These are phyloP conservation scores for Apiospora arundinis DNA, from an alignment of 2,329 filamentous ascomycete genomes.

Conservation along the genomic window DNA sequence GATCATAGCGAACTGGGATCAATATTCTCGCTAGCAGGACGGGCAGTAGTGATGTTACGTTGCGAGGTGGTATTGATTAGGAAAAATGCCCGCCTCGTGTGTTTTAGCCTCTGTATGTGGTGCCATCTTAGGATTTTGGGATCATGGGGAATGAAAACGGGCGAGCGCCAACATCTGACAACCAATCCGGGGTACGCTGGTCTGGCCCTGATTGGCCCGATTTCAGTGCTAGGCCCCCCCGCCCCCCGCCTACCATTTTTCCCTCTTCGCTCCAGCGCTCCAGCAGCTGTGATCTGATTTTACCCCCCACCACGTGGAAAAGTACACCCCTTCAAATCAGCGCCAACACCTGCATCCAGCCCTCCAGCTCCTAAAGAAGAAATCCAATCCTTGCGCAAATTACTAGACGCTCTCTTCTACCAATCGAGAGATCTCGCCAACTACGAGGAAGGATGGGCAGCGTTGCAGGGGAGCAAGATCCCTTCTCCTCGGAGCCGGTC, in stretches of 20 bases:
- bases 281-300: neutral
- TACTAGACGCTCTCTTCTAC: neutral
- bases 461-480: neutral
- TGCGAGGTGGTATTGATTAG: neutral
- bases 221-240: neutral
- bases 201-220: neutral
- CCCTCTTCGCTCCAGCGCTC: neutral
- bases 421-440: neutral
- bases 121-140: neutral
- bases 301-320: slow-evolving; percentile 10
- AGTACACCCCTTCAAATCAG: neutral
- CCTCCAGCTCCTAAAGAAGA: neutral
- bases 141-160: neutral
- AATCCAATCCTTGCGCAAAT: neutral
- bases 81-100: neutral
- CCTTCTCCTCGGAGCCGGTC: slow-evolving; percentile 12
- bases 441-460: neutral
- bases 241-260: neutral
- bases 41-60: slow-evolving; percentile 1
- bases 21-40: neutral
- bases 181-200: neutral
- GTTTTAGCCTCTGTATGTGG: neutral
- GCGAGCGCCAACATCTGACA: neutral
- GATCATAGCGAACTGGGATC: neutral
- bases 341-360: slow-evolving; percentile 9